Evolutionary conservation across 768 basidiomycete species (phyloP).

Genomic region (Paxillus rubicundulus): DNA sequence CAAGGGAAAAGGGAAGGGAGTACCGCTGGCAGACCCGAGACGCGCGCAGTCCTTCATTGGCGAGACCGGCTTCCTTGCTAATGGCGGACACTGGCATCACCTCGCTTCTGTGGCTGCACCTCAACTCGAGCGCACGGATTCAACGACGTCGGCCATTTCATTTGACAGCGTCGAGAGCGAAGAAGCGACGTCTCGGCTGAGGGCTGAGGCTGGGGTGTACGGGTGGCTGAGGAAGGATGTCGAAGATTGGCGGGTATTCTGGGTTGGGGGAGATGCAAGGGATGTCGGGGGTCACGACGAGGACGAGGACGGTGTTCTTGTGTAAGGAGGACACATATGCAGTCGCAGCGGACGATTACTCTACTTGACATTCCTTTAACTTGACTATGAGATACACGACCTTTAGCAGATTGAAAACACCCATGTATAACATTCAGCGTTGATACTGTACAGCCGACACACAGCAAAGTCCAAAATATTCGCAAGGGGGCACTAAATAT

Average conservation of each 20-base stretch:
- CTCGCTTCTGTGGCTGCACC: slow-evolving; percentile 24
- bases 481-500: slow-evolving; percentile 18
- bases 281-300: slow-evolving; percentile 24
- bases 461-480: slow-evolving; percentile 20
- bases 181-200: slow-evolving; percentile 45
- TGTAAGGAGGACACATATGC: slow-evolving; percentile 10
- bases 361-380: neutral
- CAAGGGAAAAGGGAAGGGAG: slow-evolving; percentile 48
- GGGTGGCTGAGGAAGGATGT: slow-evolving; percentile 74
- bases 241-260: slow-evolving; percentile 79
- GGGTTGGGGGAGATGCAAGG: slow-evolving; percentile 63
- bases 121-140: slow-evolving; percentile 42
- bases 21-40: slow-evolving; percentile 41
- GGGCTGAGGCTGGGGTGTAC: slow-evolving; percentile 65
- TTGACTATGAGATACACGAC: neutral
- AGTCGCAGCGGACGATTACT: neutral
- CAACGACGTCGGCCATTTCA: slow-evolving; percentile 44
- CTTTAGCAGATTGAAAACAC: slow-evolving; percentile 5
- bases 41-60: slow-evolving; percentile 64
- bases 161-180: slow-evolving; percentile 52
- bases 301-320: slow-evolving; percentile 32
- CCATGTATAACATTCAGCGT: slow-evolving; percentile 16
- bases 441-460: slow-evolving; percentile 18
- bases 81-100: slow-evolving; percentile 50
- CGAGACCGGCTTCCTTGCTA: slow-evolving; percentile 47